Conservation (phyloP, 177 flowering plant species). For the Vitis hybrid region DNA sequence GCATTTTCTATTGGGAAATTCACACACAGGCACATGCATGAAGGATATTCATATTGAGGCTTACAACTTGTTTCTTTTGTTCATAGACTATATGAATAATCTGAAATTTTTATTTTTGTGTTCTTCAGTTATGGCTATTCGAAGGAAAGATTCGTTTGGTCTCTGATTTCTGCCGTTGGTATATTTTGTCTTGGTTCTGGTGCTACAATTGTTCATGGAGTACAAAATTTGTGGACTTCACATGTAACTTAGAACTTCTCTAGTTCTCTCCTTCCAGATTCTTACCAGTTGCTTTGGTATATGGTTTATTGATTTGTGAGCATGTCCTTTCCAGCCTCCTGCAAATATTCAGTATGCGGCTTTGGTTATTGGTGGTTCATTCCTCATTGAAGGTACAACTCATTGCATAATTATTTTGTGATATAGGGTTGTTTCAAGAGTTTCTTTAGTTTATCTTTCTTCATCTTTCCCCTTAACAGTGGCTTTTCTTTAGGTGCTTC, state of each 20-base stretch:
- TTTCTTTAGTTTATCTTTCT: slow-evolving; percentile 1
- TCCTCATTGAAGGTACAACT: slow-evolving; percentile 80
- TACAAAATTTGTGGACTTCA: slow-evolving; percentile 89
- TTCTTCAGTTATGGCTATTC: slow-evolving; percentile 85
- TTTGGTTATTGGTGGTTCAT: slow-evolving; percentile 91
- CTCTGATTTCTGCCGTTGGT: slow-evolving; percentile 98
- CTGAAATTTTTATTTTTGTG: slow-evolving; percentile 5
- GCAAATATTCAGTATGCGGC: slow-evolving; percentile 84
- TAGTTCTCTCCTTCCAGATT: slow-evolving; percentile 5
- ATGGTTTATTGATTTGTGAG: slow-evolving; percentile 19
- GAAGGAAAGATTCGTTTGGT: slow-evolving; percentile 98
- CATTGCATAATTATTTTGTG: slow-evolving; percentile 3
- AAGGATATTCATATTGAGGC: not conserved
- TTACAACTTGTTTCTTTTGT: slow-evolving; percentile 2
- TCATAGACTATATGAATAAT: not conserved
- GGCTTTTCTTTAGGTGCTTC: slow-evolving; percentile 69
- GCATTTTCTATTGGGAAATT: too few relatives aligned
- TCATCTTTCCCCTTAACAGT: not conserved
- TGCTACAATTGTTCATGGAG: slow-evolving; percentile 93
- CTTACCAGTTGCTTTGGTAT: slow-evolving; percentile 6
- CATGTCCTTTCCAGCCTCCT: slow-evolving; percentile 60
- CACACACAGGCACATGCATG: too few relatives aligned
- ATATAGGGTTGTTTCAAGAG: not conserved
- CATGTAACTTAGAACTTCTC: slow-evolving; percentile 42
- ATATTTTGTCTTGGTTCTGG: slow-evolving; percentile 99